Evolutionary conservation across 2,329 filamentous ascomycete genomes (phyloP).

Genomic region (Pseudomassariella vexata): DNA sequence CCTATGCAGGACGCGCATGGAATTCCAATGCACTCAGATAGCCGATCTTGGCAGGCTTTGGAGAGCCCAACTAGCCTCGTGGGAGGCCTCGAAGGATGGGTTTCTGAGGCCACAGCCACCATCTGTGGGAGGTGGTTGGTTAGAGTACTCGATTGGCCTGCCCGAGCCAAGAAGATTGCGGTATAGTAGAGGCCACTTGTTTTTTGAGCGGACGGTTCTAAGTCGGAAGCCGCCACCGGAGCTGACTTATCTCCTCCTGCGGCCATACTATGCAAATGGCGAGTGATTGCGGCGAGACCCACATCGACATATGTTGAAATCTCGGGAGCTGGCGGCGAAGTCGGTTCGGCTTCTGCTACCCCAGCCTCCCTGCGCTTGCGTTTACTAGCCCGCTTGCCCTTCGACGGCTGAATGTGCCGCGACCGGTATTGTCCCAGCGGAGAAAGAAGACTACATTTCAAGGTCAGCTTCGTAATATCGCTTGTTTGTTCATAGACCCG

Average conservation of each 20-base stretch:
- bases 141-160: conserved; percentile 51
- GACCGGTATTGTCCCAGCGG: conserved; percentile 59
- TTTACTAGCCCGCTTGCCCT: conserved; percentile 54
- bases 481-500: no score
- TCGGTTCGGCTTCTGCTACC: conserved; percentile 9
- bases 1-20: conserved; percentile 62
- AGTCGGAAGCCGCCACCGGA: no score
- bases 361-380: conserved; percentile 35
- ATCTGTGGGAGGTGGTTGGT: conserved; percentile 56
- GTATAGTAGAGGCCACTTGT: conserved; percentile 30
- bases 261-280: conserved; percentile 44
- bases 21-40: conserved; percentile 53
- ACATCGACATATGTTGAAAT: conserved; percentile 54
- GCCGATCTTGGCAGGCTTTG: conserved; percentile 48
- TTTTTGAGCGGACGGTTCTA: conserved; percentile 1
- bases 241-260: conserved; percentile 5
- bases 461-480: no score
- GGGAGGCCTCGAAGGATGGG: conserved; percentile 28
- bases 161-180: conserved; percentile 52
- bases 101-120: conserved; percentile 42
- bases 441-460: conserved; percentile 46
- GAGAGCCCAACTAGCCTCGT: conserved; percentile 59
- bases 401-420: conserved; percentile 48
- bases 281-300: conserved; percentile 59
- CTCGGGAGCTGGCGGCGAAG: conserved; percentile 38